Evolutionary conservation across 371 early-diverging fungal species (phyloP).

Genomic region (Haplosporangium sp.): DNA sequence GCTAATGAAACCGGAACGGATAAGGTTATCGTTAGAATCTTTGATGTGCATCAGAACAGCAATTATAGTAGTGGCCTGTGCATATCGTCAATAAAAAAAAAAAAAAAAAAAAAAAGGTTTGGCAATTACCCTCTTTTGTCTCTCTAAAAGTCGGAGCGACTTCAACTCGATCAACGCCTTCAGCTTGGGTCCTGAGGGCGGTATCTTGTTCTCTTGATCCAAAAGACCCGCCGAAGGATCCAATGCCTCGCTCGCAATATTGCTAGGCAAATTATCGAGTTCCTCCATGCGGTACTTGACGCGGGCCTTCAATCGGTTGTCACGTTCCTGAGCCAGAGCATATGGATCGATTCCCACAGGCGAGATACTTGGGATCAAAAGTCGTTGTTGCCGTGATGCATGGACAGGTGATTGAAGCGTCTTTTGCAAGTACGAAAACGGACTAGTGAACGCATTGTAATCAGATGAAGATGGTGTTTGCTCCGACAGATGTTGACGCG

Average conservation of each 20-base stretch:
- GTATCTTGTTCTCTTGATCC: conserved; percentile 42
- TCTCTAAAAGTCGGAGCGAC: conserved; percentile 76
- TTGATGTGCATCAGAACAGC: no score
- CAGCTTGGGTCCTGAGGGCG: conserved; percentile 63
- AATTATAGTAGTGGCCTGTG: no score
- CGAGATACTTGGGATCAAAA: conserved; percentile 78
- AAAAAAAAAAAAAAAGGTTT: neutral
- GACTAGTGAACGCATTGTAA: conserved; percentile 57
- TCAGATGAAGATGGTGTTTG: conserved; percentile 50
- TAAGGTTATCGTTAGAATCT: no score
- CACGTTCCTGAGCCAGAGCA: conserved; percentile 78
- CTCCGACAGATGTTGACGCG: conserved; percentile 48
- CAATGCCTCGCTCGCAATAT: conserved; percentile 59
- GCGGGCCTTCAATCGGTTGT: conserved; percentile 72
- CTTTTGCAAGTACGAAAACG: conserved; percentile 65
- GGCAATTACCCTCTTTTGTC: conserved; percentile 71
- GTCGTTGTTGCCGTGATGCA: conserved; percentile 74
- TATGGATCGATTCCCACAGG: conserved; percentile 85
- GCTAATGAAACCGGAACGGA: conserved; percentile 35
- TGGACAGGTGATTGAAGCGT: conserved; percentile 63
- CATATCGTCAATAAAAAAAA: neutral
- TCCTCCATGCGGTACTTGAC: conserved; percentile 81
- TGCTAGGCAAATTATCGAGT: conserved; percentile 74
- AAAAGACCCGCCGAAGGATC: conserved; percentile 39
- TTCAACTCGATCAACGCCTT: conserved; percentile 87